Evolutionary conservation across 73 alveolate species (phyloP).

Genomic region (Stentor coeruleus): DNA sequence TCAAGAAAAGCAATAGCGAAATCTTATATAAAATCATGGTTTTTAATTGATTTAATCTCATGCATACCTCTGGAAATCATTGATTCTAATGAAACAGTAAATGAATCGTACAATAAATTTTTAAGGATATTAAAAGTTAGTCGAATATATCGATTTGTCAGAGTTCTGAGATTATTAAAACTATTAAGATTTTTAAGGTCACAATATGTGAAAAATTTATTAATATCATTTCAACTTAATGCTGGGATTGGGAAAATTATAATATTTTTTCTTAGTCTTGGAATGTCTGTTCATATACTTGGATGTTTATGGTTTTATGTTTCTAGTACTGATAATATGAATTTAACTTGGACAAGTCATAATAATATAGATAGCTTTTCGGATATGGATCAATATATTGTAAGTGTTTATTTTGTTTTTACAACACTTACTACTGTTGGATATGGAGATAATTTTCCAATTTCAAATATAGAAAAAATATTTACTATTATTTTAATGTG

Average conservation of each 20-base stretch:
- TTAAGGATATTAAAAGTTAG: constrained; percentile 67
- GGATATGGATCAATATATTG: constrained; percentile 53
- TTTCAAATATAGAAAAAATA: constrained; percentile 54
- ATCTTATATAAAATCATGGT: constrained; percentile 80
- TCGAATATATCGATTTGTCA: constrained; percentile 73
- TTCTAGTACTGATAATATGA: constrained; percentile 65
- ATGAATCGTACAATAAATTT: constrained; percentile 30
- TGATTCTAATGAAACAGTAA: constrained; percentile 28
- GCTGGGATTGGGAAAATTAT: constrained; percentile 62
- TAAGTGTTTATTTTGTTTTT: constrained; percentile 80
- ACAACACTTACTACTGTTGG: constrained; percentile 92
- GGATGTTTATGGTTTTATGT: constrained; percentile 87
- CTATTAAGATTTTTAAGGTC: constrained; percentile 59
- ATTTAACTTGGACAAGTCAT: constrained; percentile 77
- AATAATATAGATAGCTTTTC: constrained; percentile 30
- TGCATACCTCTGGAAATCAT: constrained; percentile 61
- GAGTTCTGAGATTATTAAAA: constrained; percentile 58
- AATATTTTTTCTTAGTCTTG: constrained; percentile 58
- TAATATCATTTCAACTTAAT: constrained; percentile 42
- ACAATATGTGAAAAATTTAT: constrained; percentile 26
- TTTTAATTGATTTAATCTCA: constrained; percentile 70
- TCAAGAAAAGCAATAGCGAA: constrained; percentile 55
- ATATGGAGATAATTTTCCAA: constrained; percentile 87
- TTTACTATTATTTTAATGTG: constrained; percentile 75
- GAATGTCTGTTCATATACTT: constrained; percentile 70